Conservation (phyloP, 2,329 filamentous ascomycete genomes). For the Pseudogymnoascus sp. region DNA sequence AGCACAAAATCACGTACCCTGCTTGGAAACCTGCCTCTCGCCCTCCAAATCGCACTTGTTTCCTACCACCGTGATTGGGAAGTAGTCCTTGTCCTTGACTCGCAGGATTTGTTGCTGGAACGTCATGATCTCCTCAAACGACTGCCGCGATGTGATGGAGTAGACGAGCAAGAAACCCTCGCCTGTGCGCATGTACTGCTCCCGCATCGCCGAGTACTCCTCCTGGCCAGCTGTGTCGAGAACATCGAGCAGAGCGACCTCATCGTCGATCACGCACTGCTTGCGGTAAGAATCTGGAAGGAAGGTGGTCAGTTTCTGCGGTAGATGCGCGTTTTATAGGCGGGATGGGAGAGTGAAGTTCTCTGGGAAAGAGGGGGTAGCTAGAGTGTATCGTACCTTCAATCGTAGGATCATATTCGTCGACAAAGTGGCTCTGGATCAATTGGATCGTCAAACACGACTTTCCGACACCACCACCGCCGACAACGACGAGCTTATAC, state of each 20-base stretch:
- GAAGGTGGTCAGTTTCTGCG: background rate
- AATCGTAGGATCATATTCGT: slow-evolving; percentile 98
- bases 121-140: slow-evolving; percentile 96
- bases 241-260: slow-evolving; percentile 94
- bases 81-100: slow-evolving; percentile 99
- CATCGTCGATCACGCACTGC: slow-evolving; percentile 98
- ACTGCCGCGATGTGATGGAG: slow-evolving; percentile 94
- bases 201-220: slow-evolving; percentile 98
- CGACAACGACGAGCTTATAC: slow-evolving; percentile 95
- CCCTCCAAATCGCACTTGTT: slow-evolving; percentile 98
- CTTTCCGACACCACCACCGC: slow-evolving; percentile 97
- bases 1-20: slow-evolving; percentile 54
- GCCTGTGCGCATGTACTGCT: slow-evolving; percentile 99
- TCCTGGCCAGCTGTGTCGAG: slow-evolving; percentile 97
- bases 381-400: slow-evolving; percentile 58
- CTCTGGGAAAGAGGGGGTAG: slow-evolving; percentile 11
- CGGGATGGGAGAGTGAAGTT: background rate
- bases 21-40: slow-evolving; percentile 82
- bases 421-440: slow-evolving; percentile 93
- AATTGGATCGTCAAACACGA: slow-evolving; percentile 98
- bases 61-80: slow-evolving; percentile 96
- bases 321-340: background rate
- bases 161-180: slow-evolving; percentile 97
- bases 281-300: slow-evolving; percentile 92
- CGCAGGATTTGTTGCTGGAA: slow-evolving; percentile 98